phyloP scores from a whole-genome alignment of 179 eudicot species.

The Heliamphora pulchella region DNA sequence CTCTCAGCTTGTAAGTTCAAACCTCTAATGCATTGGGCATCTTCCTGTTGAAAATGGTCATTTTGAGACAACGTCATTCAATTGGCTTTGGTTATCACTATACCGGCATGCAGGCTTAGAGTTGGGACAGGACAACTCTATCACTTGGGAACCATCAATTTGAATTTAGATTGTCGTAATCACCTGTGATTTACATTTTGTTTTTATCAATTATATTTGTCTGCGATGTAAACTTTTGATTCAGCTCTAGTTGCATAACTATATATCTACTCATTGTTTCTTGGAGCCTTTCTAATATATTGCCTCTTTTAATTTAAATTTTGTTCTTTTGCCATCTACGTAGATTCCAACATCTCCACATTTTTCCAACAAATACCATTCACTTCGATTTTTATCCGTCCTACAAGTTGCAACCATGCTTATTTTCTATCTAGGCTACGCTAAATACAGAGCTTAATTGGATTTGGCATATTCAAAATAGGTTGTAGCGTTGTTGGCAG shows the following conservation, averaged over 20 bases:
- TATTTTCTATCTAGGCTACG: not conserved
- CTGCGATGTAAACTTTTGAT: constrained; percentile 2
- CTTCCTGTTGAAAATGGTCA: not conserved
- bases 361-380: not conserved
- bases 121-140: not conserved
- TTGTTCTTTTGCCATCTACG: not conserved
- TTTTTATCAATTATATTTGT: not conserved
- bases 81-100: not conserved
- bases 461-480: not conserved
- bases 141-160: not conserved
- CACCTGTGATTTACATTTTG: not conserved
- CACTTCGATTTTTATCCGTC: not conserved
- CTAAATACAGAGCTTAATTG: not conserved
- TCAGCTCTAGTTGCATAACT: not conserved
- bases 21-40: not conserved
- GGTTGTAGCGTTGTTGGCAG: not conserved
- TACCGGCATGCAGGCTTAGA: not conserved
- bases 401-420: not conserved
- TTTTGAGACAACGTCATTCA: not conserved
- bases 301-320: not conserved
- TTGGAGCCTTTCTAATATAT: not conserved
- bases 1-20: not conserved
- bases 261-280: not conserved
- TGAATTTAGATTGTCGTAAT: not conserved
- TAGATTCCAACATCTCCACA: not conserved